Evolutionary conservation across 163 green algal species (phyloP), one percentile per base, ranked within the genome.

Genomic region (Scenedesmus sp.): DNA sequence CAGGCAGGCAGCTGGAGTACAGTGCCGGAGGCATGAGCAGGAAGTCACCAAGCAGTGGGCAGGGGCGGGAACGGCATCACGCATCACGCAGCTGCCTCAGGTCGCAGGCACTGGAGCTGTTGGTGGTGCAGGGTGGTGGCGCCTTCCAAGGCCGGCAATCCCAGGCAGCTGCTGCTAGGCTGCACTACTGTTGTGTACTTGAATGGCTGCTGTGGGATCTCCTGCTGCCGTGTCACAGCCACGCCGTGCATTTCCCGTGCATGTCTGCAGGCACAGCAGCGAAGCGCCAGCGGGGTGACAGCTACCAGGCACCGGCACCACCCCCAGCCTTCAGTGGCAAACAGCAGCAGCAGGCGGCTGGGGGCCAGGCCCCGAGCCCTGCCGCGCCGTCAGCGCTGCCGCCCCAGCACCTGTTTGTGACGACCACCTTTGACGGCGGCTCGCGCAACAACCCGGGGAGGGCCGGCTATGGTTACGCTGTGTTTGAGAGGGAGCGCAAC

Each of bases 381-480:
- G 61, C 13, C 49, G 9, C 49, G 13, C 65, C 26, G 65, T 9
- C 65, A 12, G 5, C 65, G 16, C 22, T 88, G 83, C 56, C 82
- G 26, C 35, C 4, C 26, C 84, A 65, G 24, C 24, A 33, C 24
- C 82, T 24, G 7, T 37, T 49, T 0, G 85, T 90, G 20, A 85
- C 37, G 15, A 42, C 85, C 9, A 85, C 43, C 13, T 92, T 92
- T 79, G 88, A 92, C 49, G 88, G 88, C 43, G 88, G 59, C 22
- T 92, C 88, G 18, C 88, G 88, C 22, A 40, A 26, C 61, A 92
- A 92, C 65, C 88, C 88, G 33, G 88, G 88, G 10, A 43, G 65
- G 18, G 88, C 88, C 0, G 88, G 81, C 24, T 92, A 92, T 51
- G 88, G 88, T 43, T 92, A 87, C 61, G 87, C 59, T 3, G 51